Conservation (phyloP, 768 basidiomycete genomes). For the Leccinum sublutescens region DNA sequence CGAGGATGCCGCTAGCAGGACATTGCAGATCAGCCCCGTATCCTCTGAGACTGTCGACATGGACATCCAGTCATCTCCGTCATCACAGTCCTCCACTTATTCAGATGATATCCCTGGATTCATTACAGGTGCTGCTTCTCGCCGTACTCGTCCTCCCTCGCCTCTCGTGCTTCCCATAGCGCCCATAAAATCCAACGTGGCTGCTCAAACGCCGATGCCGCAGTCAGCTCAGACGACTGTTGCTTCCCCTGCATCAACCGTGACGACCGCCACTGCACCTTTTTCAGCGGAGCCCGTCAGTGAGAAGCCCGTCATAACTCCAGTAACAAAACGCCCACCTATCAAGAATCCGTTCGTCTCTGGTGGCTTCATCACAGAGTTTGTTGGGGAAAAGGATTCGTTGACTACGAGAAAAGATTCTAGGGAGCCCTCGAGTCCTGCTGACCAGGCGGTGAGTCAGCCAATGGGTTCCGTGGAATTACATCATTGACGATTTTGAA, state of each 20-base stretch:
- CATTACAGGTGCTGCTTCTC: constrained; percentile 31
- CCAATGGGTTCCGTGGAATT: not conserved
- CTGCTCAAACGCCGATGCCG: constrained; percentile 15
- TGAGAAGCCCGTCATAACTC: constrained; percentile 13
- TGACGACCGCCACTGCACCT: constrained; percentile 9
- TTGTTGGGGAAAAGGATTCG: constrained; percentile 33
- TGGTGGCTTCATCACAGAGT: constrained; percentile 48
- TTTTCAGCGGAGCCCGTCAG: constrained; percentile 4
- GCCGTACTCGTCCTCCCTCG: constrained; percentile 24
- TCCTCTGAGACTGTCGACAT: constrained; percentile 36
- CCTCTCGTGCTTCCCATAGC: constrained; percentile 25
- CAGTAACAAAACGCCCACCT: constrained; percentile 15
- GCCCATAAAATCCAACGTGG: constrained; percentile 5
- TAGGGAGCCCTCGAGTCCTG: constrained; percentile 12
- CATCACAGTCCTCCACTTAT: constrained; percentile 23
- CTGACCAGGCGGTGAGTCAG: constrained; percentile 18
- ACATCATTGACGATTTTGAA: constrained; percentile 1
- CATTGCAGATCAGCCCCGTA: constrained; percentile 29
- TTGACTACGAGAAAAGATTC: constrained; percentile 21
- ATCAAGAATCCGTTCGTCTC: constrained; percentile 48
- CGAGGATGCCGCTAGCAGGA: constrained; percentile 30
- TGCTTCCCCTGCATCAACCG: constrained; percentile 20
- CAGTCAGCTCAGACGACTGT: constrained; percentile 15
- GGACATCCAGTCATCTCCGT: constrained; percentile 35
- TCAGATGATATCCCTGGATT: constrained; percentile 34